Conservation (phyloP, 2,329 filamentous ascomycete genomes). For the Shiraia sp. region DNA sequence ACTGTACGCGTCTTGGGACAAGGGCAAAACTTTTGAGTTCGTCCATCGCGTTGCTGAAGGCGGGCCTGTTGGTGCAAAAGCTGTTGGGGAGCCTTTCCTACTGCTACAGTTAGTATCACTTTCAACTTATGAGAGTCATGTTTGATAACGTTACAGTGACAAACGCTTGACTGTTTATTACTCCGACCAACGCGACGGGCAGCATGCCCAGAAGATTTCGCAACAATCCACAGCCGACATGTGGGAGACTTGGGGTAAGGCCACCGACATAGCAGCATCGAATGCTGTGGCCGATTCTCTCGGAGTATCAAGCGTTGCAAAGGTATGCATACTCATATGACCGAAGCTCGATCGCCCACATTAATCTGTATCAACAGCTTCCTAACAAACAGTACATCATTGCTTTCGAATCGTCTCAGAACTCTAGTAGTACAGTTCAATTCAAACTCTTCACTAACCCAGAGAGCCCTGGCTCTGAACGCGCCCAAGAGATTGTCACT, state of each 20-base stretch:
- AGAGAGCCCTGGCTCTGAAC: constrained; percentile 15
- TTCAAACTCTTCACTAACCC: constrained; percentile 19
- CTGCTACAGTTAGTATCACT: constrained; percentile 14
- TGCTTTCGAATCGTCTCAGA: constrained; percentile 12
- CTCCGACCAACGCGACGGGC: constrained; percentile 16
- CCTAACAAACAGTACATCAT: constrained; percentile 22
- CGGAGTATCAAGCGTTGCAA: constrained; percentile 16
- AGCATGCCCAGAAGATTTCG: constrained; percentile 22
- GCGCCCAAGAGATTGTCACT: constrained; percentile 7
- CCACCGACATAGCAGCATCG: constrained; percentile 16
- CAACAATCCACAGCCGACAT: constrained; percentile 17
- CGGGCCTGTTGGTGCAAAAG: constrained; percentile 11
- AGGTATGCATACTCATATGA: constrained; percentile 4
- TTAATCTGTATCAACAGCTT: constrained; percentile 9
- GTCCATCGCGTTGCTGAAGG: constrained; percentile 16
- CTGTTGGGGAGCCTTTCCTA: constrained; percentile 20
- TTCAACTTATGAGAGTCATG: background rate
- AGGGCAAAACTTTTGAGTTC: constrained; percentile 18
- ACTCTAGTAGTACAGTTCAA: constrained; percentile 8
- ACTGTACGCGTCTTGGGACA: constrained; percentile 18
- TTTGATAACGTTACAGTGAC: constrained; percentile 6
- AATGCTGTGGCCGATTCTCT: constrained; percentile 9
- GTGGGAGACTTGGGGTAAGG: constrained; percentile 18
- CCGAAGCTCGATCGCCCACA: background rate
- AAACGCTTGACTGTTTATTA: constrained; percentile 21